A percentile compares a stretch with the other conserved stretches of the same genome.
Evolutionary conservation across 2,329 filamentous ascomycete species (phyloP).

Genomic region (Diplodia seriata): DNA sequence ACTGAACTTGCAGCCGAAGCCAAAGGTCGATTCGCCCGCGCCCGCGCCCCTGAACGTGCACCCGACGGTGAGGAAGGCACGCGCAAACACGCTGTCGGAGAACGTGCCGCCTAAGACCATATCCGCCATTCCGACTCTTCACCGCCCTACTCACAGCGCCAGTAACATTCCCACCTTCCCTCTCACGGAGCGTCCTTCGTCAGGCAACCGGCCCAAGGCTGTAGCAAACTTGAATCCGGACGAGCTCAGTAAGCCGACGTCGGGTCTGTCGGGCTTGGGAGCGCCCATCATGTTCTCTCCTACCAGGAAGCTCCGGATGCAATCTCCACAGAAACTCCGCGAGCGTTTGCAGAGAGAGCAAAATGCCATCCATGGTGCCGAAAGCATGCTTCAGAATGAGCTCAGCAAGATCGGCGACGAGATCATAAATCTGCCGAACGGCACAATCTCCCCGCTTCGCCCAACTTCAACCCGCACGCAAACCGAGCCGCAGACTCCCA

Average conservation of each 20-base stretch:
- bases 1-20: not conserved
- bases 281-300: conserved; percentile 23
- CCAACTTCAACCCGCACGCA: conserved; percentile 17
- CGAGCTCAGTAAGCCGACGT: conserved; percentile 29
- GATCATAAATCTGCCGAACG: conserved; percentile 61
- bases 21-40: conserved; percentile 7
- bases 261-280: conserved; percentile 37
- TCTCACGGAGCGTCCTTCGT: conserved; percentile 24
- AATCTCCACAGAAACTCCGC: conserved; percentile 71
- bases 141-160: conserved; percentile 15
- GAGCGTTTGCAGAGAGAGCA: conserved; percentile 87
- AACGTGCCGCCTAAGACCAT: conserved; percentile 20
- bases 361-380: conserved; percentile 70
- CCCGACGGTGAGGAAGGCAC: not conserved
- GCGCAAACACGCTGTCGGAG: conserved; percentile 27
- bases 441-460: conserved; percentile 16
- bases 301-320: conserved; percentile 53
- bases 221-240: conserved; percentile 31
- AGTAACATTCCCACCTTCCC: conserved; percentile 22
- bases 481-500: conserved; percentile 31
- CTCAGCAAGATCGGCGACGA: conserved; percentile 82
- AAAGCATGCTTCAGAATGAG: conserved; percentile 73
- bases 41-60: conserved; percentile 3
- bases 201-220: conserved; percentile 51
- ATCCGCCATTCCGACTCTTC: conserved; percentile 24